phyloP scores from a whole-genome alignment of 106 monocot genomes.

The Dendrobium chrysotoxum region DNA sequence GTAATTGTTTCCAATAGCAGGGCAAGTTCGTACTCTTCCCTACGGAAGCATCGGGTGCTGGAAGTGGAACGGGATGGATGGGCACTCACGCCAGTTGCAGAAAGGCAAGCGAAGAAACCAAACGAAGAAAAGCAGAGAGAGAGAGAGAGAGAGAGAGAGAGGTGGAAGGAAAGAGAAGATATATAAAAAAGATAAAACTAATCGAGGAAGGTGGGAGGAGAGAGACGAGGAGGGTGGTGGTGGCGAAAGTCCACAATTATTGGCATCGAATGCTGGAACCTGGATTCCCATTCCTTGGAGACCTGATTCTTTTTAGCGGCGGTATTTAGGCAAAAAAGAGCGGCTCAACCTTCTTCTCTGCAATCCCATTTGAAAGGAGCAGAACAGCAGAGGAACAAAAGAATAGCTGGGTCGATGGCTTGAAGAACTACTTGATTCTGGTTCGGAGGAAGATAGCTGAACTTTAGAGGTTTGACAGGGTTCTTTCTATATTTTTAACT shows the following conservation, averaged over 20 bases:
- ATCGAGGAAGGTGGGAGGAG: too few relatives aligned
- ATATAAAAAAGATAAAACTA: too few relatives aligned
- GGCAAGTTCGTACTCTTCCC: background rate
- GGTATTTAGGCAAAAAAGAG: background rate
- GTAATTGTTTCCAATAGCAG: background rate
- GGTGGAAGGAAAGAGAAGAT: too few relatives aligned
- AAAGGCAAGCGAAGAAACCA: background rate
- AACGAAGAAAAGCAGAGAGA: background rate
- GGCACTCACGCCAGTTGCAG: slow-evolving; percentile 2
- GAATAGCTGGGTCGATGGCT: background rate
- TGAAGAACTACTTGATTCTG: background rate
- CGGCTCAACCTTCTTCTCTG: background rate
- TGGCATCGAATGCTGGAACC: slow-evolving; percentile 2
- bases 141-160: too few relatives aligned
- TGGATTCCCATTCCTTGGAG: background rate
- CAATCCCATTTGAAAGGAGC: background rate
- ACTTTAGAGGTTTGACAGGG: background rate
- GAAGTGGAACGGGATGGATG: background rate
- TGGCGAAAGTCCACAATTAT: background rate
- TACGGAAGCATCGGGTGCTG: background rate
- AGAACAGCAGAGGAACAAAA: too few relatives aligned
- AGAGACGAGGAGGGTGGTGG: background rate
- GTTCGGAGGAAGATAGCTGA: background rate
- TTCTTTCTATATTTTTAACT: background rate
- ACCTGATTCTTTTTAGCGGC: background rate